Percentiles rank a stretch among this genome's conserved stretches.
phyloP scores from a whole-genome alignment of 768 basidiomycete genomes.

The Hebeloma cylindrosporum region DNA sequence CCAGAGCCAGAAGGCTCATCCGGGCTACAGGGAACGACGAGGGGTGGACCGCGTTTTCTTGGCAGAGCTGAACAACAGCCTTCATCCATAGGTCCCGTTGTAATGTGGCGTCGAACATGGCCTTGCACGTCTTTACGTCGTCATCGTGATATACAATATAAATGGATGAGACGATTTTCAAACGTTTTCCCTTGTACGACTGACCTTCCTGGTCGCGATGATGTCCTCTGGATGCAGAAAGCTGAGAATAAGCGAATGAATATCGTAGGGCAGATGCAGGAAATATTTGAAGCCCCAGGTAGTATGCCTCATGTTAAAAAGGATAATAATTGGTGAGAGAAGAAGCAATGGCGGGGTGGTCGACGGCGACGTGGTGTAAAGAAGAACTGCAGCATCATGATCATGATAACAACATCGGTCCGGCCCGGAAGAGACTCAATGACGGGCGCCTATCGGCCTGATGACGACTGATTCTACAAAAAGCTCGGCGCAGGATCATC shows the following conservation, averaged over 20 bases:
- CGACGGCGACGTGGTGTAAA: too few relatives aligned
- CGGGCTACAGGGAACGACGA: slow-evolving; percentile 8
- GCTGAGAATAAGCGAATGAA: slow-evolving; percentile 8
- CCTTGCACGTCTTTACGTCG: slow-evolving; percentile 20
- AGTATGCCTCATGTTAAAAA: neutral
- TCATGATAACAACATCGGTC: too few relatives aligned
- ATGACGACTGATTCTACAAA: too few relatives aligned
- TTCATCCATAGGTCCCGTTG: slow-evolving; percentile 14
- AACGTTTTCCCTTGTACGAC: too few relatives aligned
- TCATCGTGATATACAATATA: too few relatives aligned
- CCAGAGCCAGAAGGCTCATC: slow-evolving; percentile 10
- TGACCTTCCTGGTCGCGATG: slow-evolving; percentile 13
- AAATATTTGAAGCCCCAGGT: neutral
- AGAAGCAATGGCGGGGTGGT: too few relatives aligned
- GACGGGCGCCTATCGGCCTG: too few relatives aligned
- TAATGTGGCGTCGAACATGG: slow-evolving; percentile 4
- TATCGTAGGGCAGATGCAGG: slow-evolving; percentile 9
- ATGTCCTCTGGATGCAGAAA: slow-evolving; percentile 8
- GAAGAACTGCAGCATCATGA: too few relatives aligned
- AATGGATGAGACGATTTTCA: too few relatives aligned
- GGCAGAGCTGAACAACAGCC: slow-evolving; percentile 6
- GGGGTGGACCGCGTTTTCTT: slow-evolving; percentile 11
- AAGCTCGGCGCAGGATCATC: too few relatives aligned
- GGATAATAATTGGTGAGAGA: too few relatives aligned
- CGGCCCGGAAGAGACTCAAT: too few relatives aligned